Conservation (phyloP, 306 rosid species). For the Comarum palustre region DNA sequence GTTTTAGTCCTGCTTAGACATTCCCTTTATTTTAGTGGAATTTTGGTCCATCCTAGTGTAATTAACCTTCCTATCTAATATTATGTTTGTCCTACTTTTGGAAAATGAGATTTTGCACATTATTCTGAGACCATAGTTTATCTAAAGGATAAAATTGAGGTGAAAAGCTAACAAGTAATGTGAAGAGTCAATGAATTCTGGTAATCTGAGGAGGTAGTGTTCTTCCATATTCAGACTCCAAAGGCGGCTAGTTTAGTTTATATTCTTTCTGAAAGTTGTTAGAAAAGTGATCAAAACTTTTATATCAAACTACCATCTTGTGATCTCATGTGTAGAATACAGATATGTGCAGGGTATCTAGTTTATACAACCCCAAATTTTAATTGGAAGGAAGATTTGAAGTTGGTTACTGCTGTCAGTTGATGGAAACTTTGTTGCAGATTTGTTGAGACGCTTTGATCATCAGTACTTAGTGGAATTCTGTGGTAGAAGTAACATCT, state of each 20-base stretch:
- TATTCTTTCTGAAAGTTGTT: background rate
- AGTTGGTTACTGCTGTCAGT: background rate
- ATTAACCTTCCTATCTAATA: background rate
- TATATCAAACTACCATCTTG: background rate
- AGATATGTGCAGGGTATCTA: background rate
- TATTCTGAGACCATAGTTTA: background rate
- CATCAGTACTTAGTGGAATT: background rate
- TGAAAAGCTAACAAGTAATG: background rate
- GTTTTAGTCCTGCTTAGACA: no score
- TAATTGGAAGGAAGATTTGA: background rate
- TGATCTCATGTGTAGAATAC: background rate
- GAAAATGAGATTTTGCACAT: background rate
- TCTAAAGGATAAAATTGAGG: background rate
- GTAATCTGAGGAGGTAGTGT: background rate
- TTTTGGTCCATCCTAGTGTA: slow-evolving; percentile 35
- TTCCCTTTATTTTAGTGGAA: slow-evolving; percentile 31
- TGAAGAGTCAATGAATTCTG: background rate
- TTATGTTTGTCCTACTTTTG: background rate
- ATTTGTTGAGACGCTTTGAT: background rate
- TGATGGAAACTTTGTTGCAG: background rate
- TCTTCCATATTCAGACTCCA: background rate
- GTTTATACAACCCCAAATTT: no score
- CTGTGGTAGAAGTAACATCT: background rate
- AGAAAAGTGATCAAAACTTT: background rate
- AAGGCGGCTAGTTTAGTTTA: background rate